These are phyloP conservation scores for Metschnikowia santaceciliae DNA, from an alignment of 805 yeast genomes.

Conservation along the genomic window DNA sequence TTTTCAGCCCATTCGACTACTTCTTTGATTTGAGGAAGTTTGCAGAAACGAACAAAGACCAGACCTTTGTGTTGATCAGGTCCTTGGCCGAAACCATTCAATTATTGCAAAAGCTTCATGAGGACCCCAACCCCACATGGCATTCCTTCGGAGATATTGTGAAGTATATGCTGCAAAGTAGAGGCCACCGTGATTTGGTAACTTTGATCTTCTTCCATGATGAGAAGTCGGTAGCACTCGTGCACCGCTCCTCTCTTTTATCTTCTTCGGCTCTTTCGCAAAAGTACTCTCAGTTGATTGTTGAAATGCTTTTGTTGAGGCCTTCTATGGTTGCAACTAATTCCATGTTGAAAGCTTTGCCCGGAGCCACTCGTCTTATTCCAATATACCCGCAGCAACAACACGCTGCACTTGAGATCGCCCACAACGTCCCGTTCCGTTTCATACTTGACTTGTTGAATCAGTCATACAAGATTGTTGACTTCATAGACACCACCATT, in stretches of 20 bases:
- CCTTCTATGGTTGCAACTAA: conserved; percentile 6
- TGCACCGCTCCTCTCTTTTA: conserved; percentile 10
- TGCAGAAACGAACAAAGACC: not conserved
- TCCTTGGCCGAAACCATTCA: not conserved
- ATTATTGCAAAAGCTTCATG: conserved; percentile 1
- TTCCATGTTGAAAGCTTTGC: conserved; percentile 5
- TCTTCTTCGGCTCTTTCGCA: conserved; percentile 4
- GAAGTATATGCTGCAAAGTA: conserved; percentile 9
- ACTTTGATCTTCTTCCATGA: conserved; percentile 10
- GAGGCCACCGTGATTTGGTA: conserved; percentile 10
- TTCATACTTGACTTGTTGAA: conserved; percentile 14
- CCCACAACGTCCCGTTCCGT: conserved; percentile 11
- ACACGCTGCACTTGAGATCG: conserved; percentile 10
- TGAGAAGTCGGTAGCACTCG: conserved; percentile 5
- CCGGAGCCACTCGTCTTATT: conserved; percentile 11
- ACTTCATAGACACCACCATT: conserved; percentile 2
- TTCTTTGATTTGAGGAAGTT: not conserved
- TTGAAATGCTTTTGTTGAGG: conserved; percentile 8
- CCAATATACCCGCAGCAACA: conserved; percentile 8
- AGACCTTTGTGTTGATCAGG: not conserved
- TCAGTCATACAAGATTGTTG: conserved; percentile 6
- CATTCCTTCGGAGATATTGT: conserved; percentile 4
- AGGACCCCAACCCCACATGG: conserved; percentile 8
- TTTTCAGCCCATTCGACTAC: conserved; percentile 10
- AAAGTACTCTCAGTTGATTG: conserved; percentile 6